A percentile compares a stretch with the other conserved stretches of the same genome.
Evolutionary conservation across 176 grass and related monocot species (phyloP).

Genomic region (Guadua angustifolia): DNA sequence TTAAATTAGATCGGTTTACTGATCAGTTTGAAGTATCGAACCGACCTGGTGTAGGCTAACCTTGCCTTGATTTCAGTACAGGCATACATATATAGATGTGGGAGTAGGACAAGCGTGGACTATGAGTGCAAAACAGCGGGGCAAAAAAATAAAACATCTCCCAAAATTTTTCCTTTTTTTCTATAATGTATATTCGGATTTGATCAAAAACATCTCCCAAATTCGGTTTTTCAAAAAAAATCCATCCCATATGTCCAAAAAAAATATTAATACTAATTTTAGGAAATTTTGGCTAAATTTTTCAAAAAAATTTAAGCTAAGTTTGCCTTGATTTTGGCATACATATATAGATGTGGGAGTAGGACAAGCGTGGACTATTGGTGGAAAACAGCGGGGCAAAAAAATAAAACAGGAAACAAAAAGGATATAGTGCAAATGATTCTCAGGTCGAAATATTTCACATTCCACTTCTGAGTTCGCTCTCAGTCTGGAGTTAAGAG

Average conservation of each 20-base stretch:
- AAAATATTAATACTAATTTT: no score
- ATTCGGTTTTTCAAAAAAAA: no score
- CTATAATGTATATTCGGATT: no score
- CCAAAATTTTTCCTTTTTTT: no score
- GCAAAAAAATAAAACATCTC: no score
- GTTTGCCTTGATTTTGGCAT: slow-evolving; percentile 1
- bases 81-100: not conserved
- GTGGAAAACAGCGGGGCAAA: not conserved
- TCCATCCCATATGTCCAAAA: no score
- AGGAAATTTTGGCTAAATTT: no score
- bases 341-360: not conserved
- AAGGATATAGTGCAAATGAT: not conserved
- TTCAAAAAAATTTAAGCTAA: not conserved
- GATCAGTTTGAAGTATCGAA: no score
- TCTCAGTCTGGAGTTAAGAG: not conserved
- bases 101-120: slow-evolving; percentile 18
- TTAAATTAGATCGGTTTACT: no score
- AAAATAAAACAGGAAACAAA: not conserved
- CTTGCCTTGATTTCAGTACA: not conserved
- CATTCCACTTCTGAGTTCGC: not conserved
- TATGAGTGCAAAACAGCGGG: no score
- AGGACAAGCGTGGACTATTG: slow-evolving; percentile 13
- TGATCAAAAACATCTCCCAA: no score
- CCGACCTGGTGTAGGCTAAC: not conserved
- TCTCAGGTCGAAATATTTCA: not conserved